A percentile compares a stretch with the other conserved stretches of the same genome.
phyloP scores from a whole-genome alignment of 345 rosid species.

The thale cress (Arabidopsis thaliana) region DNA sequence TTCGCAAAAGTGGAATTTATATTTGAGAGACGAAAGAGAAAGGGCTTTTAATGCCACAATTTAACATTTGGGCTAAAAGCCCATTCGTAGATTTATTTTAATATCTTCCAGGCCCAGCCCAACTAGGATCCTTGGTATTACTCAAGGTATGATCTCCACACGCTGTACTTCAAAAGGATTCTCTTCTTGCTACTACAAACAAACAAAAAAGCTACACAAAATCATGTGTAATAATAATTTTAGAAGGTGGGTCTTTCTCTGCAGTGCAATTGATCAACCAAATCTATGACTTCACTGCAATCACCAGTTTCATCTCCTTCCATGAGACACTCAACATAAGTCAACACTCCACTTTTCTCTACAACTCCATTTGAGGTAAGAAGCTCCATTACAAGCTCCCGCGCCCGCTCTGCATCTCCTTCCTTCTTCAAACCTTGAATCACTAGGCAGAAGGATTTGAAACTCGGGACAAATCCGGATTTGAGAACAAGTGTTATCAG shows the following conservation, averaged over 20 bases:
- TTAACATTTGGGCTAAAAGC: constrained; percentile 10
- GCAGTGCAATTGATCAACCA: constrained; percentile 36
- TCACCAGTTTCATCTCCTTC: constrained; percentile 44
- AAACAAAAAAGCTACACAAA: neutral
- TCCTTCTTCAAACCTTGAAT: constrained; percentile 48
- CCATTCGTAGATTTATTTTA: neutral
- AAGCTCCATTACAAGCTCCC: constrained; percentile 50
- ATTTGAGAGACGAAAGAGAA: constrained; percentile 23
- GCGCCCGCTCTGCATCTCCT: constrained; percentile 46
- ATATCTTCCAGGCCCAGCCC: too few relatives aligned
- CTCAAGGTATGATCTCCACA: too few relatives aligned
- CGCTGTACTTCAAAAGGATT: too few relatives aligned
- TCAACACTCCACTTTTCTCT: constrained; percentile 39
- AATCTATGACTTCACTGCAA: constrained; percentile 39
- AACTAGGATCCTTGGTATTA: too few relatives aligned
- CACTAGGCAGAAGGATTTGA: constrained; percentile 49
- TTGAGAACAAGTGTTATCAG: constrained; percentile 43
- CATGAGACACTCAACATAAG: constrained; percentile 50
- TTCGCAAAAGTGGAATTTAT: constrained; percentile 2
- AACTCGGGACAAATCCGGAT: constrained; percentile 50
- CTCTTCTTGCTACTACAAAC: too few relatives aligned
- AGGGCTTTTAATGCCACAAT: neutral
- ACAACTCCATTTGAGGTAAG: constrained; percentile 42
- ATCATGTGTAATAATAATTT: neutral
- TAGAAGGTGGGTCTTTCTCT: constrained; percentile 33